Evolutionary conservation across 2,329 filamentous ascomycete genomes (phyloP).

Genomic region (Drechslerella coelobrocha): DNA sequence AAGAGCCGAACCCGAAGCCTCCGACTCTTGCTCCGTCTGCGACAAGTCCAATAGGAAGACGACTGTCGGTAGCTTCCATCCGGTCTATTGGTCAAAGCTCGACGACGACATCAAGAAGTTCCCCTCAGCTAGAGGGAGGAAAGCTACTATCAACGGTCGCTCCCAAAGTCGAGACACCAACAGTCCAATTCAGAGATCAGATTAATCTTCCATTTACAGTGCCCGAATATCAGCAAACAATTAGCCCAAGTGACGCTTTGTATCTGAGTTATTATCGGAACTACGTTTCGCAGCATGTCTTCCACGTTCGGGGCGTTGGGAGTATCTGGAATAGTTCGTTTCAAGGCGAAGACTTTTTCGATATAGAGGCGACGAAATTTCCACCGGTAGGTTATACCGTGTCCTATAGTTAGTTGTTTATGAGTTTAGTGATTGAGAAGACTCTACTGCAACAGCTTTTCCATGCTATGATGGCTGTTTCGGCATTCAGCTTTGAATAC

Average conservation of each 20-base stretch:
- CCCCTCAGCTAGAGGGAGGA: constrained; percentile 30
- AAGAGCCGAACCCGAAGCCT: constrained; percentile 57
- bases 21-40: constrained; percentile 30
- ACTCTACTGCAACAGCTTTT: constrained; percentile 60
- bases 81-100: constrained; percentile 40
- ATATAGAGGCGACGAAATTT: constrained; percentile 62
- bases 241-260: constrained; percentile 35
- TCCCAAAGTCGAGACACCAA: constrained; percentile 31
- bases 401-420: constrained; percentile 14
- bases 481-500: constrained; percentile 63
- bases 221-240: constrained; percentile 16
- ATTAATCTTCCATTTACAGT: constrained; percentile 23
- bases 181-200: constrained; percentile 17
- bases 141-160: constrained; percentile 23
- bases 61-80: constrained; percentile 33
- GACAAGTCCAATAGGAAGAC: constrained; percentile 32
- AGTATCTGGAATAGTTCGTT: constrained; percentile 41
- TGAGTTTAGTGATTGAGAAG: constrained; percentile 16
- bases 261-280: constrained; percentile 55
- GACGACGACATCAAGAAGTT: constrained; percentile 41
- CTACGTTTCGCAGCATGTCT: constrained; percentile 54
- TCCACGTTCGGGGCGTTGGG: constrained; percentile 49
- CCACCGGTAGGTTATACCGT: constrained; percentile 61
- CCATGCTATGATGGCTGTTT: constrained; percentile 67
- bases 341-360: constrained; percentile 59